A percentile compares a stretch with the other conserved stretches of the same genome.
These are phyloP conservation scores for Pyrenophora tritici-repentis DNA, from an alignment of 2,329 filamentous ascomycete genomes.

Conservation along the genomic window DNA sequence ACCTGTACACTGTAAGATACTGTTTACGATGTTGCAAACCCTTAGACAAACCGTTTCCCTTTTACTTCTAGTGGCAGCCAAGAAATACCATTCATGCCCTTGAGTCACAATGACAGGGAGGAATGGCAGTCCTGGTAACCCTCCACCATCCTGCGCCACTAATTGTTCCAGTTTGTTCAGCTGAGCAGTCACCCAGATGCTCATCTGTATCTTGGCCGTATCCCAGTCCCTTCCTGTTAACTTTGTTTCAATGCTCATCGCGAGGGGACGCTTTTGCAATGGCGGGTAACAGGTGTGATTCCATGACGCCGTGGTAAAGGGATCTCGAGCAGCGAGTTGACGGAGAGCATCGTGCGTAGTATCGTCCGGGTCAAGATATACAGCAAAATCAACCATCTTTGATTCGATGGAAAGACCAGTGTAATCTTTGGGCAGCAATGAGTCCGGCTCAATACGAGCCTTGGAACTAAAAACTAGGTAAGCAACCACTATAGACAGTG, in stretches of 20 bases:
- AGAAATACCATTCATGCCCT: conserved; percentile 13
- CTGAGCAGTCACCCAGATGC: conserved; percentile 7
- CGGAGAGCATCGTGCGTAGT: background rate
- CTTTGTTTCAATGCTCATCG: conserved; percentile 11
- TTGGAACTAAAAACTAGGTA: background rate
- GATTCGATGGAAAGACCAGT: background rate
- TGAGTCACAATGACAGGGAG: conserved; percentile 14
- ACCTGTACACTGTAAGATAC: background rate
- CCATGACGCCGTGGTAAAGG: background rate
- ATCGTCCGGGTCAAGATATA: conserved; percentile 2
- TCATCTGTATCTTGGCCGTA: conserved; percentile 3
- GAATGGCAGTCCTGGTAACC: background rate
- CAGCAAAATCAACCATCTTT: conserved; percentile 14
- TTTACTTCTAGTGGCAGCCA: conserved; percentile 1
- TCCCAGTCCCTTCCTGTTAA: background rate
- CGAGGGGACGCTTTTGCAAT: conserved; percentile 1
- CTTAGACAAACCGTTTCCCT: background rate
- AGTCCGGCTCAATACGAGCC: background rate
- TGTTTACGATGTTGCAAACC: background rate
- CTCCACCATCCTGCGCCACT: background rate
- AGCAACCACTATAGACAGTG: background rate
- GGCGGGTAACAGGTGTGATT: conserved; percentile 8
- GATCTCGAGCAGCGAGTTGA: background rate
- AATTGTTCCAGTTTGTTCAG: conserved; percentile 2
- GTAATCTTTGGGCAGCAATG: background rate